Evolutionary conservation across 176 grass and related monocot genomes (phyloP).

Genomic region (Triticum monococcum): DNA sequence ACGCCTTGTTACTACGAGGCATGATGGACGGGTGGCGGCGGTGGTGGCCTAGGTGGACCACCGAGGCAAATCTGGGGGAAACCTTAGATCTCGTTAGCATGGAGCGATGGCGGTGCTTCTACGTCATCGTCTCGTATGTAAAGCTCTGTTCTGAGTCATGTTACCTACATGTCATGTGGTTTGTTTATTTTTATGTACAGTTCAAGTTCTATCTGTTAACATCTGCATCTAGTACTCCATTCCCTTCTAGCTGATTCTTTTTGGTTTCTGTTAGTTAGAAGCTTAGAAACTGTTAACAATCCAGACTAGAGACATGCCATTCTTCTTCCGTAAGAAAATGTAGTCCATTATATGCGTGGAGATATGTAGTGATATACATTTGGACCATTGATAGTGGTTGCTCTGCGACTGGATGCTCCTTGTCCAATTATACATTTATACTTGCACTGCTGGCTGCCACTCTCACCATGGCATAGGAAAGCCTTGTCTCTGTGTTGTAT

Average conservation of each 20-base stretch:
- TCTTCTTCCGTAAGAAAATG: not conserved
- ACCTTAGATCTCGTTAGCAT: too few species aligned
- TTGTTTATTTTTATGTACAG: not conserved
- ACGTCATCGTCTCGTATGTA: not conserved
- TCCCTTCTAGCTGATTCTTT: too few species aligned
- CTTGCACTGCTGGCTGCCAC: not conserved
- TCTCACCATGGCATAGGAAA: not conserved
- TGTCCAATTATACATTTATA: not conserved
- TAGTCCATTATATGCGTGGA: conserved; percentile 30
- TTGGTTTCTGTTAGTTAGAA: conserved; percentile 11
- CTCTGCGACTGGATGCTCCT: not conserved
- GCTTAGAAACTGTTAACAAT: not conserved
- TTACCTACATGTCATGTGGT: not conserved
- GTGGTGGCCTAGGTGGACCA: too few species aligned
- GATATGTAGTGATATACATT: not conserved
- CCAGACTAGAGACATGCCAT: not conserved
- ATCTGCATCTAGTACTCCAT: too few species aligned
- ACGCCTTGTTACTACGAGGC: too few species aligned
- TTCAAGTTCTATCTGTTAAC: not conserved
- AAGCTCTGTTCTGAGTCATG: conserved; percentile 13
- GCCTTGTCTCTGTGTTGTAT: too few species aligned
- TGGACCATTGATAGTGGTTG: not conserved
- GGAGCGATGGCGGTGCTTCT: not conserved
- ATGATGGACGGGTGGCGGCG: too few species aligned
- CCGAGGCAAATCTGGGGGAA: too few species aligned